Base-by-base conservation (phyloP, 176 grass and related monocot species). In the Ampelocalamus luodianensis region DNA sequence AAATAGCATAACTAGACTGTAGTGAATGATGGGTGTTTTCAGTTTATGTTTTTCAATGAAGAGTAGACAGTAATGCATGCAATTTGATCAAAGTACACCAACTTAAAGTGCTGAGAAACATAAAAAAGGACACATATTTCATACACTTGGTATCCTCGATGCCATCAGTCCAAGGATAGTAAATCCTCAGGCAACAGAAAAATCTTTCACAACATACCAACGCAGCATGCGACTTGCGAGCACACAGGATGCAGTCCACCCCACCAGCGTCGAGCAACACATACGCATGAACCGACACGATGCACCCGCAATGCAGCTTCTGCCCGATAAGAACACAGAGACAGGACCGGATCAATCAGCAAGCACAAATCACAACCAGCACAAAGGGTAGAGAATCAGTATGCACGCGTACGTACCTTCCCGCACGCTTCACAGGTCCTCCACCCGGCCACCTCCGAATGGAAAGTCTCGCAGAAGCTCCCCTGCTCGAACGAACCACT, bases 251-350 rank as follows among this genome's bases (percentile, higher is more conserved):
- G 44, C 97, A 96, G 15, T 99, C 97, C 45, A 98, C 80, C 65
- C 96, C 96, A n/a, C 97, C 97, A n/a, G 88, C 88, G 27, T 99
- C 97, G 12, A 95, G 93, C 72, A 96, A 88, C 27, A 85, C 74
- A 59, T 91, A 99, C 78, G 85, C 82, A 78, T 90, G 82, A 72
- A 88, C 72, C 10, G 93, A 99, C 75, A 99, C 97, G 64, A 99
- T 92, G 72, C 97, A 99, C 72, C 97, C 97, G 65, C 97, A 99
- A 86, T 99, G 97, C 64, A 96, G 74, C 80, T 82, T 83, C 97
- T 99, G 93, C 74, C 54, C 51, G 36, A 74, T 14, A 82, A 71
- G 62, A 82, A 83, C 32, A 84, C 4, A 77, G 74, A 74, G 18
- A 85, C 44, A 87, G 32, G 3, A 54, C 60, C 0, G 5, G 65